Evolutionary conservation across 2,329 filamentous ascomycete genomes (phyloP).

Genomic region (Neofusicoccum parvum): DNA sequence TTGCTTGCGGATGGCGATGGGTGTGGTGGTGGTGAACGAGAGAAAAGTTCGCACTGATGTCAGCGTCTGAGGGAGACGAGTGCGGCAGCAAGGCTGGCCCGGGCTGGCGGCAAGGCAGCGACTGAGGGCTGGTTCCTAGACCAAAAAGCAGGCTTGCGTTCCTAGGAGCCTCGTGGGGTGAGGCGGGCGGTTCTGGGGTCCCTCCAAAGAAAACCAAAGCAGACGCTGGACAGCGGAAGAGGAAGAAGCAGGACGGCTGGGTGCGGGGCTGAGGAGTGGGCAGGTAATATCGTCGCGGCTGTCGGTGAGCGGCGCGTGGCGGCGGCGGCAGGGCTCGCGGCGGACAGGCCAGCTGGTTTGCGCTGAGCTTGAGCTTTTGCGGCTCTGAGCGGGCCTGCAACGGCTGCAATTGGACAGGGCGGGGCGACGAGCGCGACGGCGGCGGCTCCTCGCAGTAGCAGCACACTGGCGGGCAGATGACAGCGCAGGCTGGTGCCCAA

Average conservation of each 20-base stretch:
- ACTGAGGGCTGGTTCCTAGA: not conserved
- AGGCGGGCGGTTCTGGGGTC: not conserved
- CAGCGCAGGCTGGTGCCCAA: conserved; percentile 17
- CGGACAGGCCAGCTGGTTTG: conserved; percentile 12
- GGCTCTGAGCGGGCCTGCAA: conserved; percentile 17
- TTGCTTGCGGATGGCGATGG: conserved; percentile 22
- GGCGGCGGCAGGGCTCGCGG: conserved; percentile 11
- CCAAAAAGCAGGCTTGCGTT: not conserved
- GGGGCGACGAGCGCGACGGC: conserved; percentile 6
- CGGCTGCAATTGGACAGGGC: conserved; percentile 15
- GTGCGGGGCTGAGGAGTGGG: conserved; percentile 18
- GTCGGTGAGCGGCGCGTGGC: conserved; percentile 19
- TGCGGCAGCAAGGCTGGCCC: conserved; percentile 28
- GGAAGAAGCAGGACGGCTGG: not conserved
- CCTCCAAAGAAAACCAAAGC: conserved; percentile 15
- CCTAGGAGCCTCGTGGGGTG: conserved; percentile 23
- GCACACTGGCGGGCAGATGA: conserved; percentile 11
- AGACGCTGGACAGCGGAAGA: not conserved
- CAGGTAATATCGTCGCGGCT: conserved; percentile 20
- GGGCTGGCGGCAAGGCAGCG: conserved; percentile 5
- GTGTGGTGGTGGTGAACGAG: conserved; percentile 25
- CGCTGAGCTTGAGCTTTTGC: conserved; percentile 8
- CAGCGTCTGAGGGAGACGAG: conserved; percentile 34
- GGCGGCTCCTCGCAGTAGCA: conserved; percentile 15
- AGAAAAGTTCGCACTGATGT: conserved; percentile 39